Evolutionary conservation across 139 green algal species (phyloP).

Genomic region (Eudorina sp.): DNA sequence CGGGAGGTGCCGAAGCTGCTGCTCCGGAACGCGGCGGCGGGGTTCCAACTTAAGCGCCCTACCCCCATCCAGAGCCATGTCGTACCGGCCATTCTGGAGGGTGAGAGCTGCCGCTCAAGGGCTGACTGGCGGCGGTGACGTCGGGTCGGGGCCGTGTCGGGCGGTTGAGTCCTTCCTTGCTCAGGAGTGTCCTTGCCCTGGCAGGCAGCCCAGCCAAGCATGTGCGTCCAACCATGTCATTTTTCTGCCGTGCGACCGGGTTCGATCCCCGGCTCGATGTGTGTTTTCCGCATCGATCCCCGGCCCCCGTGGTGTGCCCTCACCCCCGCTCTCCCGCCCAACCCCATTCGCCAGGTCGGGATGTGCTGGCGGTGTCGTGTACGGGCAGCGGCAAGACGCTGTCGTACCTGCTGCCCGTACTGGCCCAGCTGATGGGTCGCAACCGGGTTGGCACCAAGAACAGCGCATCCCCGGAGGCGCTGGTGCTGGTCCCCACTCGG

Average conservation of each 20-base stretch:
- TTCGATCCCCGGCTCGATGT: no score
- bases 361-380: conserved; percentile 59
- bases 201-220: no score
- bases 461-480: conserved; percentile 48
- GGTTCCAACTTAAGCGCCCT: conserved; percentile 8
- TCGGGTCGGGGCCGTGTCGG: no score
- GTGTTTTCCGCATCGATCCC: no score
- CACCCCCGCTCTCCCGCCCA: neutral
- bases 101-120: no score
- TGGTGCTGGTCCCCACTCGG: conserved; percentile 79
- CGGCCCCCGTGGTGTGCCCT: no score
- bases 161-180: no score
- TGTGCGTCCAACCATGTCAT: no score
- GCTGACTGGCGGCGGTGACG: no score
- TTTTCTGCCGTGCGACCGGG: no score
- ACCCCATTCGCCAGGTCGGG: conserved; percentile 54
- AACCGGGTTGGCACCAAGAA: conserved; percentile 39
- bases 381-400: conserved; percentile 69
- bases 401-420: conserved; percentile 66
- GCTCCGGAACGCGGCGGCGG: conserved; percentile 26
- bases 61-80: conserved; percentile 54
- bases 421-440: conserved; percentile 40
- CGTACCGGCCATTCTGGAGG: conserved; percentile 36
- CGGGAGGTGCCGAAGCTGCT: conserved; percentile 8
- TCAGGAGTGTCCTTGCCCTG: no score